These are phyloP conservation scores for Graphiopsis chlorocephala DNA, from an alignment of 2,329 filamentous ascomycete species.

Conservation along the genomic window DNA sequence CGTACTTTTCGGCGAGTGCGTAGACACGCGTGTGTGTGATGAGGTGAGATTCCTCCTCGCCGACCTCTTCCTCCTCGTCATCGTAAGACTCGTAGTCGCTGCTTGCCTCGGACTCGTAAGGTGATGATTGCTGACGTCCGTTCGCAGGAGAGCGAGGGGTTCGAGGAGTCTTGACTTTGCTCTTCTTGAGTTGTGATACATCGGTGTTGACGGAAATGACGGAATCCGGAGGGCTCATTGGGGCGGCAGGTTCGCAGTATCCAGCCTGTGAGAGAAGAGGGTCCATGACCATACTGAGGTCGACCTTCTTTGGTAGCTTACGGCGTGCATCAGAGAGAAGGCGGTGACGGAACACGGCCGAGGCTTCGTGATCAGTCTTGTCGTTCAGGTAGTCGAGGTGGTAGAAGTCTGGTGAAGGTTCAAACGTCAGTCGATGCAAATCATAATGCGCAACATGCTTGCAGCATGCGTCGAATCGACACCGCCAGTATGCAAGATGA, in stretches of 20 bases:
- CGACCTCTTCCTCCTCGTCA: conserved; percentile 34
- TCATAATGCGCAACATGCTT: neutral
- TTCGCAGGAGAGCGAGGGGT: conserved; percentile 22
- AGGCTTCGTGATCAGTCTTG: conserved; percentile 25
- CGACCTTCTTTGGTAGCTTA: conserved; percentile 31
- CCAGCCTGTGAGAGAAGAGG: conserved; percentile 36
- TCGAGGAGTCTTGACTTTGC: conserved; percentile 19
- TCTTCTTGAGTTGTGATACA: conserved; percentile 14
- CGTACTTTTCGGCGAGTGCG: conserved; percentile 52
- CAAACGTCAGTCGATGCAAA: conserved; percentile 10
- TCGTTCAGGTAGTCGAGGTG: conserved; percentile 37
- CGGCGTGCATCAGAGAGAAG: conserved; percentile 28
- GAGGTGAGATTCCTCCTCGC: conserved; percentile 41
- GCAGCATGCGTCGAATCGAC: neutral
- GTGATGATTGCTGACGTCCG: conserved; percentile 23
- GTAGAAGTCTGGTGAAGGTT: conserved; percentile 34
- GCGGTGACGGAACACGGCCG: conserved; percentile 34
- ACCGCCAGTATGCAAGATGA: conserved; percentile 14
- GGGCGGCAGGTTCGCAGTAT: conserved; percentile 24
- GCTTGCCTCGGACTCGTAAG: conserved; percentile 32
- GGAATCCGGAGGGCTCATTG: conserved; percentile 24
- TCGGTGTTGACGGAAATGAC: conserved; percentile 20
- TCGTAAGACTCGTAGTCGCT: conserved; percentile 37
- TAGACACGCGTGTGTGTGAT: conserved; percentile 49
- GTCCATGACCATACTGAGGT: conserved; percentile 35